A percentile compares a stretch with the other conserved stretches of the same genome.
Evolutionary conservation across 2,329 filamentous ascomycete species (phyloP).

Genomic region (Mollisiaceae sp.): DNA sequence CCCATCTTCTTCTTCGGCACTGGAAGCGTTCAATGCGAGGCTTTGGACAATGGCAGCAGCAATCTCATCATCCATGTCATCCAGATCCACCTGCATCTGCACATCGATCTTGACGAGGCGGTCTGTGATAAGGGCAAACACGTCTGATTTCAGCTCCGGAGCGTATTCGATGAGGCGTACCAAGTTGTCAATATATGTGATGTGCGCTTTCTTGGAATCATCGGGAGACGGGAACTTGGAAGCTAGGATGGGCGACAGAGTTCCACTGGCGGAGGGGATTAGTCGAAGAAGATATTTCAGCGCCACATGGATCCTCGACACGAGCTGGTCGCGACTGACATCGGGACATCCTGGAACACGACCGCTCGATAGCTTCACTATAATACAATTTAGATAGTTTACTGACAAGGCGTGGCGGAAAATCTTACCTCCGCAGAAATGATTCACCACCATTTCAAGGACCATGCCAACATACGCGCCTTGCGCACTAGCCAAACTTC

Average conservation of each 20-base stretch:
- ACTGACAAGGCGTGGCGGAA: slow-evolving; percentile 3
- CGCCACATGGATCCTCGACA: slow-evolving; percentile 75
- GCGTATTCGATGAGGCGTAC: slow-evolving; percentile 78
- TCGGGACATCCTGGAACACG: slow-evolving; percentile 53
- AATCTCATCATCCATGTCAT: slow-evolving; percentile 89
- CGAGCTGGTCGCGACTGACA: slow-evolving; percentile 67
- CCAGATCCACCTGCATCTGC: slow-evolving; percentile 90
- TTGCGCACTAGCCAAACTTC: slow-evolving; percentile 80
- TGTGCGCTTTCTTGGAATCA: slow-evolving; percentile 78
- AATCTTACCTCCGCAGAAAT: slow-evolving; percentile 65
- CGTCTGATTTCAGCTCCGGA: slow-evolving; percentile 76
- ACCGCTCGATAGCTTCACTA: slow-evolving; percentile 46
- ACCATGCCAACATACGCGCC: slow-evolving; percentile 77
- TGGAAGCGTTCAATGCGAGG: slow-evolving; percentile 47
- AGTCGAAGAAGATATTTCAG: slow-evolving; percentile 79
- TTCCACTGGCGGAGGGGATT: slow-evolving; percentile 77
- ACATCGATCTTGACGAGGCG: slow-evolving; percentile 93
- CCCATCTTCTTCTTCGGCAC: slow-evolving; percentile 55
- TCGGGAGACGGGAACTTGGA: slow-evolving; percentile 77
- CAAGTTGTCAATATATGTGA: slow-evolving; percentile 87
- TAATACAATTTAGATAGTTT: slow-evolving; percentile 47
- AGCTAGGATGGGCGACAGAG: slow-evolving; percentile 70
- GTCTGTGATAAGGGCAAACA: slow-evolving; percentile 83
- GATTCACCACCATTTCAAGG: slow-evolving; percentile 79
- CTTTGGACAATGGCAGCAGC: slow-evolving; percentile 73